phyloP scores from a whole-genome alignment of 2,329 filamentous ascomycete genomes.

The Neophaeococcomyces mojaviensis region DNA sequence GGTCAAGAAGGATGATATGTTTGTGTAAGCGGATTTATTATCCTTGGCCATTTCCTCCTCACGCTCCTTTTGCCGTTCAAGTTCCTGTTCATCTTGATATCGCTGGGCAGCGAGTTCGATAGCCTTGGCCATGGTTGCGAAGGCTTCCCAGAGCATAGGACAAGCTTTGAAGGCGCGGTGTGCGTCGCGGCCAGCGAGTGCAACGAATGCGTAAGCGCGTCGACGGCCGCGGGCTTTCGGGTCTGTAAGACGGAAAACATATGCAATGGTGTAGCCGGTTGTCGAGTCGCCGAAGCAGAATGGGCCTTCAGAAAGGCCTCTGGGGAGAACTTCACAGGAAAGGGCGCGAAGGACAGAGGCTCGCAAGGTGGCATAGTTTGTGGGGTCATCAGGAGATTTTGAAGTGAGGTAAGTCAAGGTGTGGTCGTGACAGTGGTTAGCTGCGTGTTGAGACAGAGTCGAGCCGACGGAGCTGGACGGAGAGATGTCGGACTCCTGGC shows the following conservation, averaged over 20 bases:
- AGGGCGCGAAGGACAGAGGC: slow-evolving; percentile 52
- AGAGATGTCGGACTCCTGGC: slow-evolving; percentile 27
- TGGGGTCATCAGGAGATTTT: slow-evolving; percentile 46
- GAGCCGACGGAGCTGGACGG: slow-evolving; percentile 35
- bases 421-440: slow-evolving; percentile 42
- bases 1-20: slow-evolving; percentile 52
- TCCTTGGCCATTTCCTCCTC: slow-evolving; percentile 14
- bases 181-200: slow-evolving; percentile 48
- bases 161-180: slow-evolving; percentile 39
- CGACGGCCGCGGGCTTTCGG: slow-evolving; percentile 50
- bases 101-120: slow-evolving; percentile 42
- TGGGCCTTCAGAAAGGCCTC: slow-evolving; percentile 50
- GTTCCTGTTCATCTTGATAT: slow-evolving; percentile 38
- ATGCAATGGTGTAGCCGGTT: slow-evolving; percentile 52
- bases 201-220: slow-evolving; percentile 51
- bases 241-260: slow-evolving; percentile 52
- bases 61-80: slow-evolving; percentile 12
- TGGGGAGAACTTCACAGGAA: slow-evolving; percentile 50
- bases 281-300: slow-evolving; percentile 51
- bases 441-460: slow-evolving; percentile 19
- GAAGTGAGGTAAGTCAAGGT: slow-evolving; percentile 53
- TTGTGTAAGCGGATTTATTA: slow-evolving; percentile 39
- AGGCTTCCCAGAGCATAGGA: slow-evolving; percentile 46
- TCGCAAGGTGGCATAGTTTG: slow-evolving; percentile 48
- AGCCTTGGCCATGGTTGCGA: slow-evolving; percentile 46